Conservation (phyloP, 805 yeast species). For the Hanseniaspora meyeri region DNA sequence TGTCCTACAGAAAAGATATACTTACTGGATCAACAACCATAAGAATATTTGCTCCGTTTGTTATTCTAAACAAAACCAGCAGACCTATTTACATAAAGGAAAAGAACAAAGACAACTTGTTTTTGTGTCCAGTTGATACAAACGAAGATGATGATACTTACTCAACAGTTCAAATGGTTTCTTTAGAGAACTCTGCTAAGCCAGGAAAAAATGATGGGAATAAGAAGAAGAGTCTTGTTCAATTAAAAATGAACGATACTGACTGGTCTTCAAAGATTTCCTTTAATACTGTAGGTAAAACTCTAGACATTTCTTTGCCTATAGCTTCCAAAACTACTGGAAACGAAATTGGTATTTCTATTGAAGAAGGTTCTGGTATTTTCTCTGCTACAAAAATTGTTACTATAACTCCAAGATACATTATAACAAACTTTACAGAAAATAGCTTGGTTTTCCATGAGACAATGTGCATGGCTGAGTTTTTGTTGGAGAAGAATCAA, state of each 20-base stretch:
- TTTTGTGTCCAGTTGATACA: constrained; percentile 8
- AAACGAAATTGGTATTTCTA: constrained; percentile 60
- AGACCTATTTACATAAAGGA: constrained; percentile 46
- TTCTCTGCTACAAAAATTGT: constrained; percentile 67
- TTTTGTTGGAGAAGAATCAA: constrained; percentile 36
- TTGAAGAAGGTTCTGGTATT: constrained; percentile 75
- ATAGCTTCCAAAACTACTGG: constrained; percentile 44
- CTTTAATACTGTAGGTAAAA: constrained; percentile 83
- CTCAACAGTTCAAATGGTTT: constrained; percentile 64
- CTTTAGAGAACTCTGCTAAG: constrained; percentile 34
- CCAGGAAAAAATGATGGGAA: constrained; percentile 31
- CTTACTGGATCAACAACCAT: constrained; percentile 46
- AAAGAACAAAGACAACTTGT: constrained; percentile 29
- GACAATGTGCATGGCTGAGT: constrained; percentile 46
- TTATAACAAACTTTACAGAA: constrained; percentile 50
- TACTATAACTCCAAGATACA: constrained; percentile 69
- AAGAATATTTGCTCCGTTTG: constrained; percentile 70
- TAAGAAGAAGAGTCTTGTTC: constrained; percentile 54
- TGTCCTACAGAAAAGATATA: constrained; percentile 48
- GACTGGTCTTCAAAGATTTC: constrained; percentile 61
- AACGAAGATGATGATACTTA: constrained; percentile 24
- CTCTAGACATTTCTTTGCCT: constrained; percentile 43
- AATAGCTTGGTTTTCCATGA: constrained; percentile 51
- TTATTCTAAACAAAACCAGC: constrained; percentile 71
- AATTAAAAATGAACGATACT: constrained; percentile 54